phyloP scores from a whole-genome alignment of 371 early-diverging fungal genomes.

The Rhizomucor miehei region DNA sequence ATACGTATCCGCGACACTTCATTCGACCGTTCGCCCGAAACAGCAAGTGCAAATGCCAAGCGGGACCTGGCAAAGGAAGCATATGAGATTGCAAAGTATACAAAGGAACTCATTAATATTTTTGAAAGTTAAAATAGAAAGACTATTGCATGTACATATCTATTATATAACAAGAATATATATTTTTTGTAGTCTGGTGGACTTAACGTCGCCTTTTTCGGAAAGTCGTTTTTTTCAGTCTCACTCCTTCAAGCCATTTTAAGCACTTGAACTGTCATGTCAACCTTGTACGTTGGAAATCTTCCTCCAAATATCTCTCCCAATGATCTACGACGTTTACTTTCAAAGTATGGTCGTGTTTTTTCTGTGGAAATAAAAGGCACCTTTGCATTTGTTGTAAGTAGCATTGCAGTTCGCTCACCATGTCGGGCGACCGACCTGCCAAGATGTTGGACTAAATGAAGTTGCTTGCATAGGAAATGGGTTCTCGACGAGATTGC shows the following conservation, averaged over 20 bases:
- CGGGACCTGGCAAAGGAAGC: constrained; percentile 83
- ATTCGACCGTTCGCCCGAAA: constrained; percentile 32
- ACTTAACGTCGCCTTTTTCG: too few species aligned
- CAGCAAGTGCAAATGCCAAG: constrained; percentile 66
- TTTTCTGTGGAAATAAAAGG: not conserved
- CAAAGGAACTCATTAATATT: constrained; percentile 69
- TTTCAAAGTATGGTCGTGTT: not conserved
- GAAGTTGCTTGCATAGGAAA: not conserved
- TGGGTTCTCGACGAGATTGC: not conserved
- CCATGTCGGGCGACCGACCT: not conserved
- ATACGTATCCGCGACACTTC: constrained; percentile 62
- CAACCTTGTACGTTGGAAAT: not conserved
- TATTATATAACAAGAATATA: too few species aligned
- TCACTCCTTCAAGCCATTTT: too few species aligned
- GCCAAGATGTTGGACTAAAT: not conserved
- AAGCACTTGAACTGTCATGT: not conserved
- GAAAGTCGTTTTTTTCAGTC: too few species aligned
- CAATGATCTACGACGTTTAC: not conserved
- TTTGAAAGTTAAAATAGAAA: constrained; percentile 20
- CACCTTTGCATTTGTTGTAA: not conserved
- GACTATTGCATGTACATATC: too few species aligned
- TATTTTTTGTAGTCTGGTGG: too few species aligned
- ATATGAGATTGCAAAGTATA: constrained; percentile 90
- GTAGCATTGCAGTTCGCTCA: not conserved
- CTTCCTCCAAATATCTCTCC: not conserved